These are phyloP conservation scores for Claviceps sp. DNA, from an alignment of 2,329 filamentous ascomycete genomes.

Conservation along the genomic window DNA sequence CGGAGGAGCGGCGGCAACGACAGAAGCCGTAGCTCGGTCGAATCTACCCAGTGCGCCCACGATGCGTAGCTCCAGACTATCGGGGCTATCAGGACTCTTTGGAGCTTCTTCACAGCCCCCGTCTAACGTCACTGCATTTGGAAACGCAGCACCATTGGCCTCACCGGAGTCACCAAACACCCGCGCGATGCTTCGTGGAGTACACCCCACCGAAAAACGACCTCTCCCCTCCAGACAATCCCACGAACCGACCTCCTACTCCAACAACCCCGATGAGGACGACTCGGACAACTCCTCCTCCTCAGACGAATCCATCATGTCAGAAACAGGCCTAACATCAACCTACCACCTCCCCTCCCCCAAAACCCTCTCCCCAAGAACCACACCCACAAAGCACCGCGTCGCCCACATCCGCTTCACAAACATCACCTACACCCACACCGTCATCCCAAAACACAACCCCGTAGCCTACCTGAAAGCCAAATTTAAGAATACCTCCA, in stretches of 20 bases:
- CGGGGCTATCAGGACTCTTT: background rate
- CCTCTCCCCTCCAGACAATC: background rate
- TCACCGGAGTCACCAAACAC: no score
- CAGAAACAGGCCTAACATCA: slow-evolving; percentile 41
- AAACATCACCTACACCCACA: slow-evolving; percentile 35
- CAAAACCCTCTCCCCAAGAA: slow-evolving; percentile 37
- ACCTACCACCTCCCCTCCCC: slow-evolving; percentile 42
- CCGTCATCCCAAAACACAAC: slow-evolving; percentile 43
- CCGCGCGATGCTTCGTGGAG: no score
- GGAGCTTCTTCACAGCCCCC: background rate
- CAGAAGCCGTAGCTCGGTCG: background rate
- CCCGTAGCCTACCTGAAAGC: slow-evolving; percentile 43
- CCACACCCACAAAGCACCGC: slow-evolving; percentile 37
- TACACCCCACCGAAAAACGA: background rate
- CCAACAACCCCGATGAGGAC: background rate
- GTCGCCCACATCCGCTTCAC: slow-evolving; percentile 36
- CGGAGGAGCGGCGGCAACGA: no score
- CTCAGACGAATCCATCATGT: slow-evolving; percentile 29
- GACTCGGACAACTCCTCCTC: background rate
- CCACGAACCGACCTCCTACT: background rate
- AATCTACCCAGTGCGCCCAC: background rate
- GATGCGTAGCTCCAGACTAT: no score
- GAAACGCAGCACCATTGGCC: background rate
- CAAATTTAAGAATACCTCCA: slow-evolving; percentile 35
- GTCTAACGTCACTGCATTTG: background rate